phyloP scores from a whole-genome alignment of 2,329 filamentous ascomycete species.

The Blastomyces percursus region DNA sequence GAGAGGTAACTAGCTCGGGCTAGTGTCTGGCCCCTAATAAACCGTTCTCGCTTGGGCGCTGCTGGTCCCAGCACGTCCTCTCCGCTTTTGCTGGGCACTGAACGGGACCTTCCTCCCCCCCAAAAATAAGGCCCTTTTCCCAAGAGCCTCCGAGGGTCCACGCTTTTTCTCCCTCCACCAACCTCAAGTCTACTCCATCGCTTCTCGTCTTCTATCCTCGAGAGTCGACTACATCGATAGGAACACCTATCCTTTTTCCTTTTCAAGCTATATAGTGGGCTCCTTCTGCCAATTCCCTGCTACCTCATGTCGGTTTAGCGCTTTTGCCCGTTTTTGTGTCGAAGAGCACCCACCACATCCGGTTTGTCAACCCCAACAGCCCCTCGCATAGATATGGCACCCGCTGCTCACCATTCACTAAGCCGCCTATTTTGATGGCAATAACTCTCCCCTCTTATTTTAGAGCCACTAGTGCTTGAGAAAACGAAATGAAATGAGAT shows the following conservation, averaged over 20 bases:
- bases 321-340: constrained; percentile 4
- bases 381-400: neutral
- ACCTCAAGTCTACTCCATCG: neutral
- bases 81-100: constrained; percentile 3
- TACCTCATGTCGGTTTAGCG: constrained; percentile 9
- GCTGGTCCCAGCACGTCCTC: neutral
- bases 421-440: constrained; percentile 8
- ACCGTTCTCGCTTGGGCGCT: neutral
- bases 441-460: constrained; percentile 5
- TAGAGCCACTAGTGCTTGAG: constrained; percentile 5
- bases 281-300: constrained; percentile 10
- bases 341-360: constrained; percentile 5
- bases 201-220: neutral
- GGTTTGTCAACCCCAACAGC: constrained; percentile 3
- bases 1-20: neutral
- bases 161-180: neutral
- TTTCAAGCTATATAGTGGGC: constrained; percentile 12
- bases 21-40: neutral
- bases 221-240: constrained; percentile 1
- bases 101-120: neutral
- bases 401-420: neutral
- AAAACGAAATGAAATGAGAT: neutral
- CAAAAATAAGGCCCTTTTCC: neutral
- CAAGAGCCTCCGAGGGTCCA: constrained; percentile 5
- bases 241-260: constrained; percentile 4